Evolutionary conservation across 2,329 filamentous ascomycete genomes (phyloP), one percentile per base, ranked within the genome.

Genomic region (Aspergillus brasiliensis): DNA sequence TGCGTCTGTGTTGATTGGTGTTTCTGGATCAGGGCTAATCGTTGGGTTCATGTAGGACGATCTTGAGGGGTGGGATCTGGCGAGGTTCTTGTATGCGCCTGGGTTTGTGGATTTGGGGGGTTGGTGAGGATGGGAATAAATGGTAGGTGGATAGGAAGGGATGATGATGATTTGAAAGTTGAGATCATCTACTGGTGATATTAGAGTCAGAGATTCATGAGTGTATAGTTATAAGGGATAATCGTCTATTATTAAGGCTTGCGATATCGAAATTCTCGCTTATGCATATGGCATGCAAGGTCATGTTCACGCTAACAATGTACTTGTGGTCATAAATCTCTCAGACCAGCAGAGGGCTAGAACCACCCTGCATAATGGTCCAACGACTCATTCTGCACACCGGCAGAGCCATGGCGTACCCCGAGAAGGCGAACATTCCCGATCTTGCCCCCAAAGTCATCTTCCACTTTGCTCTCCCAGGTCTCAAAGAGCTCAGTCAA

Each of bases 401-500:
- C 79, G 21, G 79, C 77, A 19, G 77, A 78, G n/a, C 77, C 79
- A 65, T 81, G 79, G 40, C 75, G 72, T 40, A 81, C 79, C 5
- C 76, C 77, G 11, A 81, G 66, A 15, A 81, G 72, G 31, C 76
- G 71, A 34, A 81, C 79, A n/a, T 74, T 72, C 15, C 77, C 79
- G 62, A 79, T 78, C 61, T 75, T 77, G 8, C 78, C 79, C 13
- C 75, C 75, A 60, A 80, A 79, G 56, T 80, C 77, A 53, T 78
- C 76, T 37, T 78, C 73, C 6, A 75, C 71, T 10, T 71, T 67
- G 62, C 77, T 80, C 66, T 83, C 87, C 88, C 92, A 98, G 25
- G 79, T 77, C 19, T 78, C 79, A 60, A 97, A 75, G 46, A 91
- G 87, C 46, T 78, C 76, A 63, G 84, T 82, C 21, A 98, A 76